phyloP scores from a whole-genome alignment of 352 stramenopile genomes.

The Pythium aristosporum region DNA sequence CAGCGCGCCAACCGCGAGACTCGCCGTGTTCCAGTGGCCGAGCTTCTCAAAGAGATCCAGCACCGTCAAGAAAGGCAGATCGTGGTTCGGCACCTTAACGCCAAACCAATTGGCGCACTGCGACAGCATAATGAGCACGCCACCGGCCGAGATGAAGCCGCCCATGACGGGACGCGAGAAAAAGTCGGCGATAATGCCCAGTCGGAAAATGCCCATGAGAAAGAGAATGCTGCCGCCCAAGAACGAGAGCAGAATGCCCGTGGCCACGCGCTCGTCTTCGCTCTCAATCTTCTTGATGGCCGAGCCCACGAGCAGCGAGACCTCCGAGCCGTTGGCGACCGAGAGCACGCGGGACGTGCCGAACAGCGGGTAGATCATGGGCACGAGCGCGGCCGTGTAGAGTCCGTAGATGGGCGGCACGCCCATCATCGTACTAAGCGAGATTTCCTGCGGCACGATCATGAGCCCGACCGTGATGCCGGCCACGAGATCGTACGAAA shows the following conservation, averaged over 20 bases:
- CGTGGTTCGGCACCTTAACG: constrained; percentile 50
- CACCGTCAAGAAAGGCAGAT: constrained; percentile 63
- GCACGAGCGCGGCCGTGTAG: constrained; percentile 83
- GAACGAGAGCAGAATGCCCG: constrained; percentile 62
- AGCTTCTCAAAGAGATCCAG: constrained; percentile 55
- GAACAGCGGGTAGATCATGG: constrained; percentile 87
- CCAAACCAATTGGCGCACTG: constrained; percentile 88
- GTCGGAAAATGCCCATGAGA: constrained; percentile 72
- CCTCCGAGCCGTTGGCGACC: constrained; percentile 74
- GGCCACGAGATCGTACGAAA: constrained; percentile 55
- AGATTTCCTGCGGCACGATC: constrained; percentile 89
- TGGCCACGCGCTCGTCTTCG: constrained; percentile 50
- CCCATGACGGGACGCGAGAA: constrained; percentile 89
- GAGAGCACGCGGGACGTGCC: constrained; percentile 76
- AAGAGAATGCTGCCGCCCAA: constrained; percentile 74
- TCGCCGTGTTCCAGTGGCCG: constrained; percentile 67
- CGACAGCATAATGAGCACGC: constrained; percentile 90
- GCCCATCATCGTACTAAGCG: constrained; percentile 85
- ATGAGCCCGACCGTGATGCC: constrained; percentile 81
- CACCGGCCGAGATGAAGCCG: constrained; percentile 88
- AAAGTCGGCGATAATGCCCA: constrained; percentile 88
- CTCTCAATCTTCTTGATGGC: constrained; percentile 64
- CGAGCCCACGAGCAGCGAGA: constrained; percentile 56
- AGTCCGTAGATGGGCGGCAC: constrained; percentile 89
- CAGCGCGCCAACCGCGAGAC: constrained; percentile 57